Evolutionary conservation across 257 asterid species (phyloP).

Genomic region (Vinca minor): DNA sequence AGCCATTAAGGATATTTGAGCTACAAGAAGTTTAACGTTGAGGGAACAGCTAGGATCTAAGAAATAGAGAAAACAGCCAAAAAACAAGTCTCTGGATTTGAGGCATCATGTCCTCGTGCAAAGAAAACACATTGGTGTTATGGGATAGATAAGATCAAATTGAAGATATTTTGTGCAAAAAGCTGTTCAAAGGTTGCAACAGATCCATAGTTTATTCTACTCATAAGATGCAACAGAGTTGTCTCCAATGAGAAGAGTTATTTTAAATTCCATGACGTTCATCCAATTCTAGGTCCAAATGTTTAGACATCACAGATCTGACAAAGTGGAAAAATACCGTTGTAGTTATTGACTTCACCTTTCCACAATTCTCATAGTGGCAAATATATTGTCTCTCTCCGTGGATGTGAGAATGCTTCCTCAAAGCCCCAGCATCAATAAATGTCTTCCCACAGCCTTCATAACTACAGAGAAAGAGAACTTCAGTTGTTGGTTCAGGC

Average conservation of each 20-base stretch:
- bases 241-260: neutral
- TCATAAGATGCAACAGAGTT: neutral
- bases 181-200: neutral
- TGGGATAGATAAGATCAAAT: too few species aligned
- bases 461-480: conserved; percentile 90
- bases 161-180: neutral
- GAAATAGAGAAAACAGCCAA: too few species aligned
- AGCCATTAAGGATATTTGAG: too few species aligned
- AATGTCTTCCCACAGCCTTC: conserved; percentile 99
- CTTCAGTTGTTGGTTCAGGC: conserved; percentile 96
- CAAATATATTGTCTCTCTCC: conserved; percentile 96
- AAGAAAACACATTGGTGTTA: too few species aligned
- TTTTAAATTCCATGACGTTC: neutral
- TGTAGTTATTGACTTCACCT: conserved; percentile 29
- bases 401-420: conserved; percentile 95
- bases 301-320: neutral
- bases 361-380: conserved; percentile 80
- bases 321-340: neutral
- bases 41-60: too few species aligned
- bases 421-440: conserved; percentile 91
- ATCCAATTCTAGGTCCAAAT: conserved; percentile 1
- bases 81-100: too few species aligned
- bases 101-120: too few species aligned
- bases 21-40: too few species aligned
- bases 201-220: neutral